Conservation (phyloP, 306 rosid genomes). For the Castanea crenata region DNA sequence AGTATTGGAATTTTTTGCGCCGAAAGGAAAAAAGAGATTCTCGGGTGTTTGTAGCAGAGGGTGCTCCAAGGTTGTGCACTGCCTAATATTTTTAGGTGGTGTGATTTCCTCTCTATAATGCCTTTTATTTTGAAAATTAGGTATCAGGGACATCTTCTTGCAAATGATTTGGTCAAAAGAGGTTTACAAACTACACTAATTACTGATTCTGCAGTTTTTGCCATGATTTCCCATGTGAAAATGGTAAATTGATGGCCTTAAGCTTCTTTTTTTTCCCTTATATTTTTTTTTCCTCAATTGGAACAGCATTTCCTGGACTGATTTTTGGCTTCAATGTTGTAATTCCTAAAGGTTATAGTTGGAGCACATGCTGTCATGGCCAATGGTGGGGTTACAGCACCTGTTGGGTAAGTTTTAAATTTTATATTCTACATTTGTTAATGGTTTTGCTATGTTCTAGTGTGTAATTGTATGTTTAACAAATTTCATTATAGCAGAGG, state of each 20-base stretch:
- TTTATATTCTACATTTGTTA: no score
- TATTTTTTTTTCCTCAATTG: background rate
- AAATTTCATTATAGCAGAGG: background rate
- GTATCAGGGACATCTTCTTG: constrained; percentile 87
- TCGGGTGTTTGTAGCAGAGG: constrained; percentile 89
- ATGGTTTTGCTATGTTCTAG: no score
- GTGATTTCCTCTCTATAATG: constrained; percentile 2
- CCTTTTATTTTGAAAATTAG: constrained; percentile 36
- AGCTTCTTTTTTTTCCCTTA: background rate
- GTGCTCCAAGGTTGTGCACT: constrained; percentile 91
- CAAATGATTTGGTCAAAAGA: constrained; percentile 71
- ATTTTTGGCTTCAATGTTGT: background rate
- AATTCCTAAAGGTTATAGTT: no score
- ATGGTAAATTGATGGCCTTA: constrained; percentile 53
- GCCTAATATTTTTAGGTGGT: constrained; percentile 12
- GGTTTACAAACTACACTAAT: constrained; percentile 81
- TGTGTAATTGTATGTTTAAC: no score
- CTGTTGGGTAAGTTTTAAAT: no score
- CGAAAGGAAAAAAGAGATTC: constrained; percentile 94
- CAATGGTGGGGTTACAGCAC: no score
- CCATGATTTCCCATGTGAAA: constrained; percentile 87
- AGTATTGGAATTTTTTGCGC: constrained; percentile 90
- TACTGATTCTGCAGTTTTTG: constrained; percentile 82
- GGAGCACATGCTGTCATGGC: no score
- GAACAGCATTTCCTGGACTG: constrained; percentile 5